phyloP scores from a whole-genome alignment of 176 grass and related monocot species.

The Ananas comosus region DNA sequence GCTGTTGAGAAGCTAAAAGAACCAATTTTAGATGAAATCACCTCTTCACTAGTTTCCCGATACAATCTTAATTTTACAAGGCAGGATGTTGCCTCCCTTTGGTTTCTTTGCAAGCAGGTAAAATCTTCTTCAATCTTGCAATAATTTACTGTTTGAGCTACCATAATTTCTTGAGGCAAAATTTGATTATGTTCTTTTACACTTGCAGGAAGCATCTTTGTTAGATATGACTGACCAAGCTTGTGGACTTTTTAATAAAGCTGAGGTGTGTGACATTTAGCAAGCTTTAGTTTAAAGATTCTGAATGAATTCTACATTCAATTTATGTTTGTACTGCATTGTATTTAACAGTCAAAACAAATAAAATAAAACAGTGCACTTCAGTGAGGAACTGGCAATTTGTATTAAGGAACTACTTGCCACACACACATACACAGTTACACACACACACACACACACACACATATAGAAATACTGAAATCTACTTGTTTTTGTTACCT shows the following conservation, averaged over 20 bases:
- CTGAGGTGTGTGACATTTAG: conserved; percentile 40
- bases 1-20: conserved; percentile 76
- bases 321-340: neutral
- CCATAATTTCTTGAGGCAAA: neutral
- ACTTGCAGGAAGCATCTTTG: conserved; percentile 87
- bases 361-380: too few relatives aligned
- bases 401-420: too few relatives aligned
- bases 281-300: neutral
- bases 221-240: conserved; percentile 91
- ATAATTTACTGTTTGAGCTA: neutral
- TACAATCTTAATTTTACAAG: conserved; percentile 69
- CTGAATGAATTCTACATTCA: neutral
- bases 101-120: conserved; percentile 99
- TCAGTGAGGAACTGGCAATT: too few relatives aligned
- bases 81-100: conserved; percentile 78
- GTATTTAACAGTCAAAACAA: too few relatives aligned
- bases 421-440: too few relatives aligned
- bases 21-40: conserved; percentile 72
- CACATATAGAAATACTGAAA: neutral
- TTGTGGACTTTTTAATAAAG: conserved; percentile 83
- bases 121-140: conserved; percentile 13
- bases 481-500: neutral
- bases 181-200: neutral
- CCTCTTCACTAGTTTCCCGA: conserved; percentile 45
- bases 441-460: too few relatives aligned